These are phyloP conservation scores for Hypoxylon sp. DNA, from an alignment of 2,329 filamentous ascomycete species.

Conservation along the genomic window DNA sequence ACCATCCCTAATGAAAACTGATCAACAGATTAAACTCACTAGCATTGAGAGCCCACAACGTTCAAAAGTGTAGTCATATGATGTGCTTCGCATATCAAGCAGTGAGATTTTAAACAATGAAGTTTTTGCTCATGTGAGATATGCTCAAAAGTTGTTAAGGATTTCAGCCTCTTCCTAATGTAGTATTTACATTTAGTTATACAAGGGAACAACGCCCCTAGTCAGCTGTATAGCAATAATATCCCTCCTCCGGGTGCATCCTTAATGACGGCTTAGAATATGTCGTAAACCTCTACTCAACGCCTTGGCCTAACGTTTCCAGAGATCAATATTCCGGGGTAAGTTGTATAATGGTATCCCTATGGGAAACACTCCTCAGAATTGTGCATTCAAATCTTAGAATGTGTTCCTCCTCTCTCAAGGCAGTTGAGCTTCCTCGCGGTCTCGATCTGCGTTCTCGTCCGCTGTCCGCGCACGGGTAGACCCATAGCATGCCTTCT, in stretches of 20 bases:
- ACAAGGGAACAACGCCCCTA: conserved; percentile 26
- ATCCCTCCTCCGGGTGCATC: neutral
- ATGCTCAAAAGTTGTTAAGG: neutral
- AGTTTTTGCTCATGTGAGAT: neutral
- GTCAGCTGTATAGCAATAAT: conserved; percentile 16
- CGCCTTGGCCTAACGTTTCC: conserved; percentile 24
- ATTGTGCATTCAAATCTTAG: conserved; percentile 33
- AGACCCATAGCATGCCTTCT: conserved; percentile 92
- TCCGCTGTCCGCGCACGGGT: conserved; percentile 91
- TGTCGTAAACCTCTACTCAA: conserved; percentile 8
- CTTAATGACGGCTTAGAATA: conserved; percentile 8
- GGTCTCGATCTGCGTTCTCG: conserved; percentile 78
- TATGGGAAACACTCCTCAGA: neutral
- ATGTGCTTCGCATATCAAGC: conserved; percentile 1
- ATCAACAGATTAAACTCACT: neutral
- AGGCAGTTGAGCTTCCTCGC: conserved; percentile 74
- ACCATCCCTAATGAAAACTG: neutral
- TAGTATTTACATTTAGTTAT: conserved; percentile 25
- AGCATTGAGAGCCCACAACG: too few species aligned
- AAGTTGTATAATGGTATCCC: neutral
- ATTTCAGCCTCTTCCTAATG: conserved; percentile 11
- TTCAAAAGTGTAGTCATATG: conserved; percentile 4
- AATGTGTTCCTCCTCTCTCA: conserved; percentile 59
- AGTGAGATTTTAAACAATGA: neutral
- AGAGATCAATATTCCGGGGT: neutral